Percentiles rank a stretch among this genome's conserved stretches.
phyloP scores from a whole-genome alignment of 257 asterid genomes.

The Echium plantagineum region DNA sequence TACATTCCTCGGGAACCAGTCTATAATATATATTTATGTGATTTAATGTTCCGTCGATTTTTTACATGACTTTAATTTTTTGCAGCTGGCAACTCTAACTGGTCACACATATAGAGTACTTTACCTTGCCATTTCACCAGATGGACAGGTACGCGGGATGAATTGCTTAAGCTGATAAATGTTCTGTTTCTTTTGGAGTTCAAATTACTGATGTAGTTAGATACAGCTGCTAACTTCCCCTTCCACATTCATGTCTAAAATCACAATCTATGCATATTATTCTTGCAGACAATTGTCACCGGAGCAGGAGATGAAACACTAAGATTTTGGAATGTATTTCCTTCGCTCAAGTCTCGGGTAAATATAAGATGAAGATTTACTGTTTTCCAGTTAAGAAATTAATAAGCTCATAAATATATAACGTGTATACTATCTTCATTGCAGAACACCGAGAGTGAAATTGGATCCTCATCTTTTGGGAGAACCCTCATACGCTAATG shows the following conservation, averaged over 20 bases:
- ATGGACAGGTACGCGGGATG: constrained; percentile 66
- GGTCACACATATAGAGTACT: constrained; percentile 89
- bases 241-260: neutral
- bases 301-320: constrained; percentile 99
- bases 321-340: constrained; percentile 90
- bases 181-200: too few relatives aligned
- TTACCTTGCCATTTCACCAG: constrained; percentile 94
- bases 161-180: neutral
- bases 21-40: neutral
- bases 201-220: too few relatives aligned
- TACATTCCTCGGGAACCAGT: constrained; percentile 13
- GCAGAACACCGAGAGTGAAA: constrained; percentile 84
- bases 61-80: neutral
- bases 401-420: constrained; percentile 6
- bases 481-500: constrained; percentile 56
- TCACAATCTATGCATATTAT: neutral
- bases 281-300: constrained; percentile 76
- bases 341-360: constrained; percentile 91
- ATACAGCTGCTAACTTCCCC: too few relatives aligned
- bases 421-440: neutral
- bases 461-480: constrained; percentile 85
- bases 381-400: neutral
- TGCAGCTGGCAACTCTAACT: constrained; percentile 90
- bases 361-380: constrained; percentile 1
- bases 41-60: neutral